Evolutionary conservation across 1,139 yeast species (phyloP).

Genomic region (Arxiozyma slooffiae): DNA sequence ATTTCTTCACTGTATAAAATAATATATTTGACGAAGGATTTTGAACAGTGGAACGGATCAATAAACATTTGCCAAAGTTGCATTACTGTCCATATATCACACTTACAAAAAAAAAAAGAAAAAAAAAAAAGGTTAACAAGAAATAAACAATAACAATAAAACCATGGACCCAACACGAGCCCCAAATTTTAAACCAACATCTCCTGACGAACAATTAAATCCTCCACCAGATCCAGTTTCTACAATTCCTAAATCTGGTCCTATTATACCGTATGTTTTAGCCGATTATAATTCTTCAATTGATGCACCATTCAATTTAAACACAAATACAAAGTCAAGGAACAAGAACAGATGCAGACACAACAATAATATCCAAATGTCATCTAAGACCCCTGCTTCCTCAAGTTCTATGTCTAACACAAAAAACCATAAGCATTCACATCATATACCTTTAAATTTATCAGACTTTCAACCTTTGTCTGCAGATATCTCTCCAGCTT

Average conservation of each 20-base stretch:
- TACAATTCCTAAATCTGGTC: constrained; percentile 63
- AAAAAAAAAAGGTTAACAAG: neutral
- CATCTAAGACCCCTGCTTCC: no score
- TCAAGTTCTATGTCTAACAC: no score
- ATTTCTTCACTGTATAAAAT: neutral
- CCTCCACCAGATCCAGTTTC: constrained; percentile 65
- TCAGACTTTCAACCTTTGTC: constrained; percentile 39
- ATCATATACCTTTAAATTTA: constrained; percentile 36
- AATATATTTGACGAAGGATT: neutral
- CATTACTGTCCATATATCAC: no score
- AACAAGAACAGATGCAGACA: neutral
- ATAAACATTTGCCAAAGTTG: no score
- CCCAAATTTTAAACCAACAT: constrained; percentile 68
- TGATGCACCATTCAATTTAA: constrained; percentile 62
- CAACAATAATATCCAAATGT: no score
- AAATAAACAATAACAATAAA: neutral
- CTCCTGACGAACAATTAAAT: constrained; percentile 46
- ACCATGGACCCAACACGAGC: constrained; percentile 73
- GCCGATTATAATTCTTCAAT: constrained; percentile 65
- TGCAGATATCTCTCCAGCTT: constrained; percentile 33
- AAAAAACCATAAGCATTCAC: constrained; percentile 4
- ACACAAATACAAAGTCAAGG: constrained; percentile 2
- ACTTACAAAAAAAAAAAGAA: no score
- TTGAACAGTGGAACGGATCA: neutral
- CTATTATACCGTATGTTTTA: constrained; percentile 64